These are phyloP conservation scores for Pseudogymnoascus sp. DNA, from an alignment of 2,329 filamentous ascomycete species.

Conservation along the genomic window DNA sequence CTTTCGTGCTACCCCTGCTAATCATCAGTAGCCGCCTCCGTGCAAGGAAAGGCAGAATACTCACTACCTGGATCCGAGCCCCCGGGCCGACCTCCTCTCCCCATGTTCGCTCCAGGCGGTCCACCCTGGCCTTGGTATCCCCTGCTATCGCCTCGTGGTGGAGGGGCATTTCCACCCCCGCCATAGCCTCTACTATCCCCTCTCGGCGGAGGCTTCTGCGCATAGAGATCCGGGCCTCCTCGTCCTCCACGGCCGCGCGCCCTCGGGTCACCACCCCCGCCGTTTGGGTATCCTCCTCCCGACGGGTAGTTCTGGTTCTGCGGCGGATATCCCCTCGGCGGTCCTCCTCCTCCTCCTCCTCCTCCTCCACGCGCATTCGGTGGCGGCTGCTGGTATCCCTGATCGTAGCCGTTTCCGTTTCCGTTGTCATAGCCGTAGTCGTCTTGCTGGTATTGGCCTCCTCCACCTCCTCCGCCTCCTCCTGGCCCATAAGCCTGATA, in stretches of 20 bases:
- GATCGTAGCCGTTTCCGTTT: not conserved
- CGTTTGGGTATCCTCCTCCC: not conserved
- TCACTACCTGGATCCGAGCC: not conserved
- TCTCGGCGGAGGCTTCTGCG: not conserved
- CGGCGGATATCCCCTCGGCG: not conserved
- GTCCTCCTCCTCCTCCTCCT: not conserved
- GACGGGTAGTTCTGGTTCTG: not conserved
- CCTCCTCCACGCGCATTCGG: not conserved
- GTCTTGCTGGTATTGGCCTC: conserved; percentile 1
- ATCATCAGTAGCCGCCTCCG: not conserved
- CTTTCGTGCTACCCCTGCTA: not conserved
- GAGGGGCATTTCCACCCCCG: not conserved
- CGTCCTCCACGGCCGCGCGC: not conserved
- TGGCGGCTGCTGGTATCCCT: conserved; percentile 4
- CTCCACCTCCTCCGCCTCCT: not conserved
- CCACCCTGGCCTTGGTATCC: not conserved
- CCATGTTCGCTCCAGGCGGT: not conserved
- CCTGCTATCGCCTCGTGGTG: not conserved
- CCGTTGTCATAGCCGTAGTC: not conserved
- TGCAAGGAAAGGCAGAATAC: not conserved
- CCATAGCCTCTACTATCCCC: conserved; percentile 5
- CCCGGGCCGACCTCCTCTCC: not conserved
- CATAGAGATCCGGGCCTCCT: not conserved
- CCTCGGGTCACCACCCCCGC: not conserved
- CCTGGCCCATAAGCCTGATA: not conserved